These are phyloP conservation scores for Acanthamoeba triangularis DNA, from an alignment of 208 protist genomes.

Conservation along the genomic window DNA sequence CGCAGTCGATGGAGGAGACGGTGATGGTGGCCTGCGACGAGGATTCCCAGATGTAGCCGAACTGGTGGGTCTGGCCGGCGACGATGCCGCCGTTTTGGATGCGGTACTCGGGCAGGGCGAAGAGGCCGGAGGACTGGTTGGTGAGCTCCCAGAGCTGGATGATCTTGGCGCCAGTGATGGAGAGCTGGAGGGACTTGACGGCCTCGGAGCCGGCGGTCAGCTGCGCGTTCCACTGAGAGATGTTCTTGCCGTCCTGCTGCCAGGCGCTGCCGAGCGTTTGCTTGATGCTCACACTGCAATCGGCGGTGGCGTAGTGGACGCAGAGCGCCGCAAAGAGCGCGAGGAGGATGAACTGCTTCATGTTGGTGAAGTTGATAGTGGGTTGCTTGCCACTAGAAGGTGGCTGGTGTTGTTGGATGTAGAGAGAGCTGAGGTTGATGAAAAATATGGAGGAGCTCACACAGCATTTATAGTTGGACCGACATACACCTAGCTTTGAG, in stretches of 20 bases:
- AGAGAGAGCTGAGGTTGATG: neutral
- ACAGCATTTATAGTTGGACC: too few species aligned
- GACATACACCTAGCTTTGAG: too few species aligned
- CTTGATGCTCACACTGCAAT: constrained; percentile 1
- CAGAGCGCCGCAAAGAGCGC: neutral
- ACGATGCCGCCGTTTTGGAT: neutral
- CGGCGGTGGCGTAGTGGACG: neutral
- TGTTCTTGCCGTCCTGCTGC: neutral
- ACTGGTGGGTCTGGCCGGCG: constrained; percentile 4
- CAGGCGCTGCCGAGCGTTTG: neutral
- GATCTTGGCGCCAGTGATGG: constrained; percentile 7
- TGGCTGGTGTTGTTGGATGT: neutral
- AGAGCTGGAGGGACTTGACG: neutral
- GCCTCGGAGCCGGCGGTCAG: constrained; percentile 1
- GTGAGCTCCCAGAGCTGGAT: neutral
- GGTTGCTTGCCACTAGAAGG: neutral
- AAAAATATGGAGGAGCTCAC: too few species aligned
- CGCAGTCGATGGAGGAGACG: neutral
- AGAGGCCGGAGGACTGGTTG: neutral
- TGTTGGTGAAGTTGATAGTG: neutral
- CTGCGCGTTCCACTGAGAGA: neutral
- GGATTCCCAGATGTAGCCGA: constrained; percentile 7
- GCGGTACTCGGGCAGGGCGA: neutral
- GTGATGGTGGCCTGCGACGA: neutral
- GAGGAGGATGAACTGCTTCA: neutral